Base-by-base conservation (phyloP, 2,329 filamentous ascomycete genomes). In the Stachybotrys elegans region DNA sequence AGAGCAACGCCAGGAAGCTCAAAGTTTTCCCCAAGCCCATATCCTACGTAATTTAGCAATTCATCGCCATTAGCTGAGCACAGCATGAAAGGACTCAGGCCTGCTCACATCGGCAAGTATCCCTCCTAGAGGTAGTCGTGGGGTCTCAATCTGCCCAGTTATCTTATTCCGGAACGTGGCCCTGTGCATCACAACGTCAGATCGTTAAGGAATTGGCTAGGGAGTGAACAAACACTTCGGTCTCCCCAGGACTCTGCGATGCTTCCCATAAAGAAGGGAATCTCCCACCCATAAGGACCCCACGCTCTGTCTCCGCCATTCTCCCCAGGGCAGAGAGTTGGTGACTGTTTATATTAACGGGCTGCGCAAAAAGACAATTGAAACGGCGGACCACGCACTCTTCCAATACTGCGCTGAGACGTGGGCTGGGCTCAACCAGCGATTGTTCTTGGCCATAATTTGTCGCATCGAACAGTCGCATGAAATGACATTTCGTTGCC, bases 1-100 rank as follows among this genome's bases (percentile, higher is more conserved):
- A 53, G 21, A 63, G 51, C 11, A 58, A 41, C 13, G 60, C 57
- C 11, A 64, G 40, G 2, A 49, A 50, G 27, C 47, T 57, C 16
- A 63, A 48, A 6, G 58, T 58, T 45, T 64, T 64, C 11, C 60
- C 60, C 14, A 64, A 49, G 1, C 61, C 61, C 60, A 63, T 62
- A 42, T 63, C 57, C 54, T 58, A 43, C 14, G 5, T 14, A 32
- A 16, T 16, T 37, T 9, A 37, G 22, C 11, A 29, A 36, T 49
- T 35, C 35, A n/a, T n/a, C n/a, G n/a, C n/a, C n/a, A n/a, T n/a
- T n/a, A n/a, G n/a, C n/a, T n/a, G n/a, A n/a, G 32, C 29, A 27
- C 22, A 44, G 31, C 22, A 19, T 5, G 22, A 22, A 22, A 20
- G 29, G 29, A 42, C 23, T 29, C 37, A 49, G n/a, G n/a, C n/a